Evolutionary conservation across 2,329 filamentous ascomycete species (phyloP).

Genomic region (Whalleya microplaca): DNA sequence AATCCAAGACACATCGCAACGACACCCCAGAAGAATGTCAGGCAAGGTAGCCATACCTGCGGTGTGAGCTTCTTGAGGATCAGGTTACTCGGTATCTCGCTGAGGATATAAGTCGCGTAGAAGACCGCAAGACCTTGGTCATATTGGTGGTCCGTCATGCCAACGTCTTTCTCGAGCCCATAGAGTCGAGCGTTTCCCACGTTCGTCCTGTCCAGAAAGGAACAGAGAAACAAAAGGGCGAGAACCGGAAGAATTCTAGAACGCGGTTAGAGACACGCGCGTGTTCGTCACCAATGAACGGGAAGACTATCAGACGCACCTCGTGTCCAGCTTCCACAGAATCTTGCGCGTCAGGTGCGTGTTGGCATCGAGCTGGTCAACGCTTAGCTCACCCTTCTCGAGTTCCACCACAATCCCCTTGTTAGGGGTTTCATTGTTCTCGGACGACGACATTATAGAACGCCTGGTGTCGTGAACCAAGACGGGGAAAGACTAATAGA

Average conservation of each 20-base stretch:
- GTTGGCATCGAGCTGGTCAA: constrained; percentile 16
- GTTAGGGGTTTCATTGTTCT: constrained; percentile 10
- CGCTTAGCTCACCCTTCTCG: constrained; percentile 26
- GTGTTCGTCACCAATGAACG: neutral
- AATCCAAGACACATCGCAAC: constrained; percentile 62
- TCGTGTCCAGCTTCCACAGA: constrained; percentile 57
- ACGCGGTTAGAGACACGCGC: constrained; percentile 11
- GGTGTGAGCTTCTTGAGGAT: constrained; percentile 65
- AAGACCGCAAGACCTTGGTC: constrained; percentile 66
- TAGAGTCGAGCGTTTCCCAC: constrained; percentile 72
- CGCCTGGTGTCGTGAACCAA: neutral
- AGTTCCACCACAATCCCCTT: constrained; percentile 32
- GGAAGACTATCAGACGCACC: constrained; percentile 39
- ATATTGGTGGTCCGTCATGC: constrained; percentile 65
- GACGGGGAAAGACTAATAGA: neutral
- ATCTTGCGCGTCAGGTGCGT: constrained; percentile 45
- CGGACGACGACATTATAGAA: constrained; percentile 19
- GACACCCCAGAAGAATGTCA: constrained; percentile 61
- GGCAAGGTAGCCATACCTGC: constrained; percentile 60
- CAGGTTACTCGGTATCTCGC: constrained; percentile 67
- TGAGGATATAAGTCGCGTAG: constrained; percentile 66
- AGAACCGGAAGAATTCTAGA: constrained; percentile 63
- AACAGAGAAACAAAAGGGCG: constrained; percentile 68
- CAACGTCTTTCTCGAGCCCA: constrained; percentile 60
- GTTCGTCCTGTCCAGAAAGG: constrained; percentile 70